Conservation (phyloP, 352 stramenopile genomes). For the Nothophytophthora sp. region DNA sequence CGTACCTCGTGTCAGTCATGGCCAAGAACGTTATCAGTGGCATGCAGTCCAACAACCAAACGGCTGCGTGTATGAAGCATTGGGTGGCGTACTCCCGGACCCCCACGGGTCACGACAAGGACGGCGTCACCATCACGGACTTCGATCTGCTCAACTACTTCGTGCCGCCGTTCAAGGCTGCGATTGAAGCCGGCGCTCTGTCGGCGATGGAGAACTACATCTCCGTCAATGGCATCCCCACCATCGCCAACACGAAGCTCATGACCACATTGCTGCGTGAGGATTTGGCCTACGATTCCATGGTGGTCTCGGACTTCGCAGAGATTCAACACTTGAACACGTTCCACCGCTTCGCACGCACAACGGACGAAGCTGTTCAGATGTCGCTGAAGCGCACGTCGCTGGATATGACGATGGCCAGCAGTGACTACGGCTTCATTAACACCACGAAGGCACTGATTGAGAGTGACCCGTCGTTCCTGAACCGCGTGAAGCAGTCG, state of each 20-base stretch:
- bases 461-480: conserved; percentile 17
- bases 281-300: conserved; percentile 69
- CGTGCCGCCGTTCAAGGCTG: conserved; percentile 63
- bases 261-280: conserved; percentile 63
- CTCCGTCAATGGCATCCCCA: conserved; percentile 84
- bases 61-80: conserved; percentile 83
- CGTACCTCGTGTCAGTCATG: conserved; percentile 63
- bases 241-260: conserved; percentile 68
- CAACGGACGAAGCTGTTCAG: conserved; percentile 35
- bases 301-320: conserved; percentile 86
- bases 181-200: conserved; percentile 58
- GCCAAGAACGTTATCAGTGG: conserved; percentile 55
- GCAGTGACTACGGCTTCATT: conserved; percentile 27
- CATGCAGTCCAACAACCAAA: conserved; percentile 53
- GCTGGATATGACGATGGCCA: conserved; percentile 90
- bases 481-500: conserved; percentile 43
- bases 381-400: conserved; percentile 58
- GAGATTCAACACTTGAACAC: conserved; percentile 80
- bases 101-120: conserved; percentile 71
- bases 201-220: conserved; percentile 92
- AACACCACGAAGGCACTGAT: conserved; percentile 36
- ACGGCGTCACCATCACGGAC: conserved; percentile 47
- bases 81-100: conserved; percentile 73
- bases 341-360: conserved; percentile 36
- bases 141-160: conserved; percentile 75